phyloP scores from a whole-genome alignment of 345 rosid species.

The Citrus australasica region DNA sequence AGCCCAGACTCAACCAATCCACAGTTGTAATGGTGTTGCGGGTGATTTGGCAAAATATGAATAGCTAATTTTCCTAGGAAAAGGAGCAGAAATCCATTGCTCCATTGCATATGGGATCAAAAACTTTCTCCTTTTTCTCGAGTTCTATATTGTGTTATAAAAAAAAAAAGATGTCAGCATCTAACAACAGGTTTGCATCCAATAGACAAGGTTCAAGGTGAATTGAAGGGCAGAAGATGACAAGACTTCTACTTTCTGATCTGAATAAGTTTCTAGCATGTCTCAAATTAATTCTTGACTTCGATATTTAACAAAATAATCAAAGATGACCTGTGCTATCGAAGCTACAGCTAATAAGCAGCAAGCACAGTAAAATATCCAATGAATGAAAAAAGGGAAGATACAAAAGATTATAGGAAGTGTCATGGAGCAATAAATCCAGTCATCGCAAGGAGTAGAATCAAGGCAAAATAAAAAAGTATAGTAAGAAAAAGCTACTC shows the following conservation, averaged over 20 bases:
- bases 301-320: background rate
- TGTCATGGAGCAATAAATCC: background rate
- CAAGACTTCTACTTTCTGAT: background rate
- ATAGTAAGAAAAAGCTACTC: conserved; percentile 30
- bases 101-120: background rate
- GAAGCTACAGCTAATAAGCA: background rate
- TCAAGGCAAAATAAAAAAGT: background rate
- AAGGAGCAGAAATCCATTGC: background rate
- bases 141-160: background rate
- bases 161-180: background rate
- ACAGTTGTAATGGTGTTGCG: background rate
- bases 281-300: background rate
- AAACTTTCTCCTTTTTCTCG: background rate
- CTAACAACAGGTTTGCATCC: background rate
- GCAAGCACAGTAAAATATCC: background rate
- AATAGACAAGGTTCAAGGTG: background rate
- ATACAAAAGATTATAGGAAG: background rate
- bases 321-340: background rate
- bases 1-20: background rate
- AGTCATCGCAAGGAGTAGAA: background rate
- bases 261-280: background rate
- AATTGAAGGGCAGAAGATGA: background rate
- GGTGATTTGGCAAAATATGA: background rate
- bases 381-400: background rate
- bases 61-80: background rate